Conservation (phyloP, 805 yeast genomes). For the Ogataea salicorniae region DNA sequence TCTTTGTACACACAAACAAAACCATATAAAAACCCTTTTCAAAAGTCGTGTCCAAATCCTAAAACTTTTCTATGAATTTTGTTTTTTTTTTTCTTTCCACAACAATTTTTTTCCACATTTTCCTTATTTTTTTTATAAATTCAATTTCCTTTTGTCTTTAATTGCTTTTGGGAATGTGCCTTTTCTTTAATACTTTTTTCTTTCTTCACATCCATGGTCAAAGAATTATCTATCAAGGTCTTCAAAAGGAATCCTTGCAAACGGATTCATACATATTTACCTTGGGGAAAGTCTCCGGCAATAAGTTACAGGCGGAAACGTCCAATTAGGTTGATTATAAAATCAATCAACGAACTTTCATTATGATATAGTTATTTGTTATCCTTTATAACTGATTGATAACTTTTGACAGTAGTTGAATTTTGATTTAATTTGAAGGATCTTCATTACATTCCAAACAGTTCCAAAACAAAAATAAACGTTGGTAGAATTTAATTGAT, state of each 20-base stretch:
- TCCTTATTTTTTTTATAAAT: too few species aligned
- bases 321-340: constrained; percentile 14
- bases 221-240: constrained; percentile 78
- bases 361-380: background rate
- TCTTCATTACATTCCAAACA: too few species aligned
- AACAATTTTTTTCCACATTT: too few species aligned
- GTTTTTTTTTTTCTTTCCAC: too few species aligned
- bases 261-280: constrained; percentile 31
- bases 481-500: too few species aligned
- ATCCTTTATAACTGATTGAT: background rate
- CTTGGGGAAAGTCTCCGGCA: constrained; percentile 93
- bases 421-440: constrained; percentile 1
- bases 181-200: constrained; percentile 9
- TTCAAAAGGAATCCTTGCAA: constrained; percentile 40
- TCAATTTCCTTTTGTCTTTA: too few species aligned
- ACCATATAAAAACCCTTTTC: too few species aligned
- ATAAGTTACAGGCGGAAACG: constrained; percentile 53
- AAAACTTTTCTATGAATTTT: too few species aligned
- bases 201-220: constrained; percentile 50
- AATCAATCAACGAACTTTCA: constrained; percentile 11
- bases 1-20: background rate
- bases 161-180: too few species aligned
- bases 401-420: background rate
- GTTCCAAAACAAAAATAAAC: too few species aligned
- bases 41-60: too few species aligned